phyloP scores from a whole-genome alignment of 2,329 filamentous ascomycete species.

The Periconia macrospinosa region DNA sequence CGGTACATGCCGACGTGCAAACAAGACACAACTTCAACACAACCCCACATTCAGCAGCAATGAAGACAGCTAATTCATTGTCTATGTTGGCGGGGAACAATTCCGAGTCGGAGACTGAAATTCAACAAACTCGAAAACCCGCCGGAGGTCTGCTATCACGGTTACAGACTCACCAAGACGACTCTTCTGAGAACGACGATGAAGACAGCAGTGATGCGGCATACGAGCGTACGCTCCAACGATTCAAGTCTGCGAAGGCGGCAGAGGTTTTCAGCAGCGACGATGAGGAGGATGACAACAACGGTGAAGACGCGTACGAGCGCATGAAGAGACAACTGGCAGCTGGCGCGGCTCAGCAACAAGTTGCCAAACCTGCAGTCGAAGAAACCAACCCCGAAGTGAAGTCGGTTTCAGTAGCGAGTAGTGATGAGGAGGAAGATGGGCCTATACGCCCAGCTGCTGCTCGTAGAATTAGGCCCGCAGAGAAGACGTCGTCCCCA shows the following conservation, averaged over 20 bases:
- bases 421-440: slow-evolving; percentile 33
- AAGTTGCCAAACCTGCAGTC: slow-evolving; percentile 1
- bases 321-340: slow-evolving; percentile 51
- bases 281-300: slow-evolving; percentile 23
- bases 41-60: slow-evolving; percentile 18
- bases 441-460: slow-evolving; percentile 25
- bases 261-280: slow-evolving; percentile 12
- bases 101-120: slow-evolving; percentile 39
- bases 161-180: slow-evolving; percentile 48
- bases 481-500: slow-evolving; percentile 14
- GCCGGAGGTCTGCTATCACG: slow-evolving; percentile 66
- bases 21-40: neutral
- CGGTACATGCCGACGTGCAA: neutral
- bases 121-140: slow-evolving; percentile 47
- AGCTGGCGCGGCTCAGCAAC: slow-evolving; percentile 20
- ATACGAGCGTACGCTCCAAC: slow-evolving; percentile 34
- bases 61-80: slow-evolving; percentile 51
- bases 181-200: slow-evolving; percentile 16
- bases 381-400: neutral
- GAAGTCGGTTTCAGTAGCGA: neutral
- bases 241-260: slow-evolving; percentile 1
- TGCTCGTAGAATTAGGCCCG: slow-evolving; percentile 14
- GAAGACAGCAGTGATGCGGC: slow-evolving; percentile 32
- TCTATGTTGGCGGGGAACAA: slow-evolving; percentile 53
- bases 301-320: slow-evolving; percentile 48